These are phyloP conservation scores for Colletotrichum aenigma DNA, from an alignment of 2,329 filamentous ascomycete species.

Conservation along the genomic window DNA sequence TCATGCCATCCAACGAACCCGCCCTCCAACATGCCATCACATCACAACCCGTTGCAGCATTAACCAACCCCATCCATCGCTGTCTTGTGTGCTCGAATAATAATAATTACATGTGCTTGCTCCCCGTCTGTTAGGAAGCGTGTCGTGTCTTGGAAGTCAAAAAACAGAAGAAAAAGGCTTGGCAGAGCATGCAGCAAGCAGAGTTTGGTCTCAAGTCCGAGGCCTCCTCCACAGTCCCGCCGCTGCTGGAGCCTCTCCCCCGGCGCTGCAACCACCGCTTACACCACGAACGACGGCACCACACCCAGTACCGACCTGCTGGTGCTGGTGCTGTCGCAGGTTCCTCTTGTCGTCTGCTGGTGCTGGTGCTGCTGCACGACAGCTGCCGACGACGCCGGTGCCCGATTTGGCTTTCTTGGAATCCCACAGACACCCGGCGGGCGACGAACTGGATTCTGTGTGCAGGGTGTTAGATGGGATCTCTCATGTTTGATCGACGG, in stretches of 20 bases:
- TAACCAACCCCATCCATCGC: not conserved
- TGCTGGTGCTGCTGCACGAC: not conserved
- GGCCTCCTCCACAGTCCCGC: not conserved
- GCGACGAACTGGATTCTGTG: not conserved
- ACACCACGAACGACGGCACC: not conserved
- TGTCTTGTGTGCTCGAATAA: not conserved
- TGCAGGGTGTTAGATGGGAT: not conserved
- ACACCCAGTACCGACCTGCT: not conserved
- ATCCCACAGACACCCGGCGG: not conserved
- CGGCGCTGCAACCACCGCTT: not conserved
- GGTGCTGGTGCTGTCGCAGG: not conserved
- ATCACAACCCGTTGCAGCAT: not conserved
- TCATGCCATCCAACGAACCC: not conserved
- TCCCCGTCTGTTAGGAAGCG: not conserved
- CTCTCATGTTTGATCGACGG: conserved; percentile 8
- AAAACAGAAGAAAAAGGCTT: not conserved
- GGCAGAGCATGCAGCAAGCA: not conserved
- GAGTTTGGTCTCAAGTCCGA: not conserved
- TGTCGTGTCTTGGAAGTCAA: not conserved
- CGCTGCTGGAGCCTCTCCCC: not conserved
- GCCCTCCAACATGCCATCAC: not conserved
- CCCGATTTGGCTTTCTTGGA: not conserved
- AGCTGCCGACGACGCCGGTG: not conserved
- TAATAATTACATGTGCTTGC: not conserved
- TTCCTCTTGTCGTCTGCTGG: not conserved